These are phyloP conservation scores for Scenedesmus sp. DNA, from an alignment of 163 green algal species.

Conservation along the genomic window DNA sequence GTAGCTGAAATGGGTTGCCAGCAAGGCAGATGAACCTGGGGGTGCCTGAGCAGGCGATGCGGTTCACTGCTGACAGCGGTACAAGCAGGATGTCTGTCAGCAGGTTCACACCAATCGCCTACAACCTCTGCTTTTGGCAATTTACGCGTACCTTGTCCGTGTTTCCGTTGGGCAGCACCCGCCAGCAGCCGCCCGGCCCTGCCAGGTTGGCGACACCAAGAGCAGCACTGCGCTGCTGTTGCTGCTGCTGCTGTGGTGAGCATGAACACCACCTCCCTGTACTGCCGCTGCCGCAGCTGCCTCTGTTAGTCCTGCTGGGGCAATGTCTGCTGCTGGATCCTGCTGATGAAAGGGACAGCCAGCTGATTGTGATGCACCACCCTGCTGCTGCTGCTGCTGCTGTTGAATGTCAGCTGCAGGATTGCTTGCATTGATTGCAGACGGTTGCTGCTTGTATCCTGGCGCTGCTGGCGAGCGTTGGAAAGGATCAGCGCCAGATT, in stretches of 20 bases:
- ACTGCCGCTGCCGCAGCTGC: neutral
- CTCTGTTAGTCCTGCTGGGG: neutral
- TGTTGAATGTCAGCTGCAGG: neutral
- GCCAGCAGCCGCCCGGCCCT: neutral
- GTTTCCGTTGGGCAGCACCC: neutral
- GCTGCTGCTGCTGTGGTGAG: neutral
- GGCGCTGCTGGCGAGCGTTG: neutral
- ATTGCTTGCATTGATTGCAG: neutral
- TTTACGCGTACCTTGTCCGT: neutral
- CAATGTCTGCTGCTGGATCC: neutral
- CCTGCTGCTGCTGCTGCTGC: neutral
- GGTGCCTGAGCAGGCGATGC: no score
- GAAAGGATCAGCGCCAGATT: neutral
- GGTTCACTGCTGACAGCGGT: no score
- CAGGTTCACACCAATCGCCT: no score
- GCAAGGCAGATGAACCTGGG: no score
- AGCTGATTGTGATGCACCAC: neutral
- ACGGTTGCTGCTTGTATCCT: neutral
- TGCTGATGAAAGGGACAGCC: constrained; percentile 2
- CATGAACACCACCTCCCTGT: neutral
- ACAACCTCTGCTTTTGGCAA: no score
- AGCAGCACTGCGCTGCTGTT: neutral
- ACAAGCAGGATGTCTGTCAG: no score
- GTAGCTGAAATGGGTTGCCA: no score
- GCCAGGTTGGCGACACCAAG: neutral